Evolutionary conservation across 192 early-diverging fungal species (phyloP).

Genomic region (Coemansia sp.): DNA sequence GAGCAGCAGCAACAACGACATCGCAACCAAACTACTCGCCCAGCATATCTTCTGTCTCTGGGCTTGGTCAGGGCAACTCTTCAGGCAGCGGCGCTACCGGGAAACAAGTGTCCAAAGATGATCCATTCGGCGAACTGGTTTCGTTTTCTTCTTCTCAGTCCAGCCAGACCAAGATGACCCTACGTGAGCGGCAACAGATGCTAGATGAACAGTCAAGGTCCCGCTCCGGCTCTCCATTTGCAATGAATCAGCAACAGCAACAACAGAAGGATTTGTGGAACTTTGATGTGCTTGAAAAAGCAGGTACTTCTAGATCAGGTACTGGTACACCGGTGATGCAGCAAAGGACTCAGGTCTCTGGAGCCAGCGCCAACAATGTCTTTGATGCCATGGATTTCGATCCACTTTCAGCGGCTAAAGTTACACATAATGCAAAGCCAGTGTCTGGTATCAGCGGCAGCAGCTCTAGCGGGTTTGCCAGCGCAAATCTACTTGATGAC

Average conservation of each 20-base stretch:
- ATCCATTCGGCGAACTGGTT: constrained; percentile 53
- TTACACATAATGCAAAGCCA: not conserved
- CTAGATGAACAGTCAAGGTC: constrained; percentile 27
- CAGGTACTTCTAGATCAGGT: constrained; percentile 18
- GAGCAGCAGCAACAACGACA: not conserved
- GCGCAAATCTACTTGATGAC: constrained; percentile 13
- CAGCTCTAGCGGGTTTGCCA: not conserved
- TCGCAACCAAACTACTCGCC: constrained; percentile 46
- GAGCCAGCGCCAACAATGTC: constrained; percentile 2
- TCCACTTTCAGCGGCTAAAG: constrained; percentile 10
- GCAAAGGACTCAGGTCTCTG: not conserved
- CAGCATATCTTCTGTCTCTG: constrained; percentile 7
- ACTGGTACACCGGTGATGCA: constrained; percentile 18
- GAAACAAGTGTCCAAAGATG: constrained; percentile 22
- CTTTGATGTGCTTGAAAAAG: constrained; percentile 46
- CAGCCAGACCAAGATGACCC: constrained; percentile 36
- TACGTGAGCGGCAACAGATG: constrained; percentile 47
- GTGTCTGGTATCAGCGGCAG: not conserved
- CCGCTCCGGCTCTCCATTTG: constrained; percentile 28
- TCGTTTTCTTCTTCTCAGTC: constrained; percentile 33
- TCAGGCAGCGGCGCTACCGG: not conserved
- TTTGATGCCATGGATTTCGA: constrained; percentile 40
- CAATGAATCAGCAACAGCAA: constrained; percentile 1
- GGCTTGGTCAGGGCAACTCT: not conserved
- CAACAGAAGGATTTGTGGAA: constrained; percentile 37